phyloP scores from a whole-genome alignment of 371 early-diverging fungal genomes.

The Rhizopus delemar region DNA sequence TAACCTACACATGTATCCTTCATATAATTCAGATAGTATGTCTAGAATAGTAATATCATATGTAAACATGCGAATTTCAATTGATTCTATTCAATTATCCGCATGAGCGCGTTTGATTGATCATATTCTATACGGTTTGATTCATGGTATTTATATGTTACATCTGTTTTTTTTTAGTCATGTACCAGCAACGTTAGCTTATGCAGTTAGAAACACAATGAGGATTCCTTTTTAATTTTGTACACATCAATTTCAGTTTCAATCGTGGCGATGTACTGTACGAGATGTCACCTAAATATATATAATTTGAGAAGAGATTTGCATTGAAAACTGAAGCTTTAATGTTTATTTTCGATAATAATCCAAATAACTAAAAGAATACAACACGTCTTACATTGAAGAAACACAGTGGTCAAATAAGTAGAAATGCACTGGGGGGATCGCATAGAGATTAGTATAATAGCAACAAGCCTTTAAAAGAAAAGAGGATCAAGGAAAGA shows the following conservation, averaged over 20 bases:
- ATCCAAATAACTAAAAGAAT: too few species aligned
- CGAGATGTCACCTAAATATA: too few species aligned
- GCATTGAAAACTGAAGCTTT: too few species aligned
- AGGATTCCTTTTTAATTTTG: not conserved
- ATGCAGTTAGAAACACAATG: not conserved
- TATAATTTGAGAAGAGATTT: too few species aligned
- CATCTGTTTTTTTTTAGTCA: not conserved
- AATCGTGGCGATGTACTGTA: too few species aligned
- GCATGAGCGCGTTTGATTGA: not conserved
- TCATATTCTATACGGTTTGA: not conserved
- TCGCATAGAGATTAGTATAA: slow-evolving; percentile 7
- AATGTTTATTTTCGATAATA: too few species aligned
- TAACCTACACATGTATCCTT: too few species aligned
- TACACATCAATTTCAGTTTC: not conserved
- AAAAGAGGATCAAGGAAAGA: slow-evolving; percentile 6
- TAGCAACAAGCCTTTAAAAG: slow-evolving; percentile 9
- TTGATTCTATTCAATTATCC: not conserved
- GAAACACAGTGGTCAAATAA: too few species aligned
- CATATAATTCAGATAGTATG: too few species aligned
- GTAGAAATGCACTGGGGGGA: not conserved
- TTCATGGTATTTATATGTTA: not conserved
- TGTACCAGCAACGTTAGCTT: slow-evolving; percentile 1
- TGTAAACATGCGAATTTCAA: too few species aligned
- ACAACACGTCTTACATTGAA: too few species aligned
- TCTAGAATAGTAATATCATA: too few species aligned